Percentiles rank a stretch among this genome's conserved stretches.
These are phyloP conservation scores for Kregervanrija pseudodelftensis DNA, from an alignment of 805 yeast species.

Conservation along the genomic window DNA sequence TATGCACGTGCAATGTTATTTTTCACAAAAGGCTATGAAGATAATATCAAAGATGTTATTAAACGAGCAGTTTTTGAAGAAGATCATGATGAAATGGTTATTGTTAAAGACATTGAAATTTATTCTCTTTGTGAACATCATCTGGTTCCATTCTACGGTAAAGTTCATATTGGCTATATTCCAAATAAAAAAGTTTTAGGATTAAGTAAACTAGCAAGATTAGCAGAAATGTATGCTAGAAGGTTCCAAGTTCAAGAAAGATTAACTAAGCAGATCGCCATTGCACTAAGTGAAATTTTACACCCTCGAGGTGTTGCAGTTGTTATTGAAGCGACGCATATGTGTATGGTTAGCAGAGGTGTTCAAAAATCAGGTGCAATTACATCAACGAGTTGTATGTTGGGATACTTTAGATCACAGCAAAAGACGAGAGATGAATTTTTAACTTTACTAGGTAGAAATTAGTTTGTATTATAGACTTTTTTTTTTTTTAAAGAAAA, in stretches of 20 bases:
- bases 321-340: slow-evolving; percentile 94
- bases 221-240: slow-evolving; percentile 95
- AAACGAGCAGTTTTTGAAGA: slow-evolving; percentile 96
- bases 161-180: slow-evolving; percentile 95
- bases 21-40: slow-evolving; percentile 95
- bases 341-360: slow-evolving; percentile 99
- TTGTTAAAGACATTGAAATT: slow-evolving; percentile 89
- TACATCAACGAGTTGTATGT: slow-evolving; percentile 94
- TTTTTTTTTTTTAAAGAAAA: not conserved
- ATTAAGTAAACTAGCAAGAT: slow-evolving; percentile 82
- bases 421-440: slow-evolving; percentile 97
- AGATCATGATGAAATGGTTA: slow-evolving; percentile 98
- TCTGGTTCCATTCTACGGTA: slow-evolving; percentile 94
- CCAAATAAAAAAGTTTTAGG: slow-evolving; percentile 93
- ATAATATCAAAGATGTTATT: slow-evolving; percentile 84
- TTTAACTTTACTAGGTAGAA: slow-evolving; percentile 67
- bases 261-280: slow-evolving; percentile 93
- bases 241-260: slow-evolving; percentile 98
- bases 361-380: slow-evolving; percentile 92
- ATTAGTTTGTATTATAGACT: slow-evolving; percentile 18
- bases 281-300: slow-evolving; percentile 85
- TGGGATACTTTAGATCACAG: slow-evolving; percentile 89
- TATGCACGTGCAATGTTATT: slow-evolving; percentile 95
- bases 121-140: slow-evolving; percentile 96
- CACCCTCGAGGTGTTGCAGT: slow-evolving; percentile 97